phyloP scores from a whole-genome alignment of 352 stramenopile genomes.

The Pseudoperonospora humuli region DNA sequence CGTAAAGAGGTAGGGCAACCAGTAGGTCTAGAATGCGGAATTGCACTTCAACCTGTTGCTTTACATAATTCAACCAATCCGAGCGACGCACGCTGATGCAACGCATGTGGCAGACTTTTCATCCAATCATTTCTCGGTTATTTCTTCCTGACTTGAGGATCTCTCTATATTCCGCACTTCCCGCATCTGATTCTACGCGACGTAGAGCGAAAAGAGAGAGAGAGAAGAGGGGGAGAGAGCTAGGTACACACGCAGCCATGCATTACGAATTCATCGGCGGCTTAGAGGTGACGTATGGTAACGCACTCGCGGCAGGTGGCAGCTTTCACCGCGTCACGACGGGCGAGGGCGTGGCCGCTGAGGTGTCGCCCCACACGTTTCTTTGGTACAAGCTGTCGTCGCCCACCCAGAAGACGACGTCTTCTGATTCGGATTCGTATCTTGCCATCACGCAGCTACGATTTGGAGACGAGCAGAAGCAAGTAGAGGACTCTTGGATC shows the following conservation, averaged over 20 bases:
- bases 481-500: constrained; percentile 23
- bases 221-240: background rate
- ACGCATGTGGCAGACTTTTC: too few relatives aligned
- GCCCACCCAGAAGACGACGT: background rate
- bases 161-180: background rate
- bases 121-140: too few relatives aligned
- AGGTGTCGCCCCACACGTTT: constrained; percentile 75
- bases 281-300: constrained; percentile 82
- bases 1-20: too few relatives aligned
- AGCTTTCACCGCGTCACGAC: constrained; percentile 82
- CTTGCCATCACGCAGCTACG: constrained; percentile 50
- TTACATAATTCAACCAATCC: constrained; percentile 1
- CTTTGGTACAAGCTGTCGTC: constrained; percentile 73
- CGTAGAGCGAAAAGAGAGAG: background rate
- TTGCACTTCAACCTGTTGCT: too few relatives aligned
- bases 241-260: constrained; percentile 24
- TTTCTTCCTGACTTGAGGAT: too few relatives aligned
- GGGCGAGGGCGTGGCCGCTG: constrained; percentile 56
- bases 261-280: constrained; percentile 59
- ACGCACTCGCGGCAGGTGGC: constrained; percentile 68
- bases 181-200: constrained; percentile 6
- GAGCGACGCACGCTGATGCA: too few relatives aligned
- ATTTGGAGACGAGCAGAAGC: constrained; percentile 26
- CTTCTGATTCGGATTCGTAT: constrained; percentile 1
- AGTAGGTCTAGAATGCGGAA: too few relatives aligned